These are phyloP conservation scores for Cucumis variabilis DNA, from an alignment of 331 rosid species.

Conservation along the genomic window DNA sequence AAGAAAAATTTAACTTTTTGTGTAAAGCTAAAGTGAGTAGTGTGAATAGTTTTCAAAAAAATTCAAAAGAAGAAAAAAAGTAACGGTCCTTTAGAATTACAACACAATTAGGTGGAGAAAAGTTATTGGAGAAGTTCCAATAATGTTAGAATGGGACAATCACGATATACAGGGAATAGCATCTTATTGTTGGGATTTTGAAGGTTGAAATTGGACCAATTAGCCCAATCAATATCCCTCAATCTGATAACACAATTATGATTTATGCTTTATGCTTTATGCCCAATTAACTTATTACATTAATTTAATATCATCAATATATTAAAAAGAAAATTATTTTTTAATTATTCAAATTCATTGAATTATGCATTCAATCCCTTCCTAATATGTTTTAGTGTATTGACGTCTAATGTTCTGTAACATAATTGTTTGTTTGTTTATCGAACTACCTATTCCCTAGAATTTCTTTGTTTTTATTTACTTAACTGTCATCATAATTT, in stretches of 20 bases:
- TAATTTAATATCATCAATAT: not conserved
- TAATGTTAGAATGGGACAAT: not conserved
- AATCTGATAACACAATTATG: conserved; percentile 14
- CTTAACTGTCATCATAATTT: no score
- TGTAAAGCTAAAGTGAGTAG: not conserved
- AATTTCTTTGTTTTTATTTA: no score
- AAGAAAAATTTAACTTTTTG: not conserved
- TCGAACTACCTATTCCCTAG: no score
- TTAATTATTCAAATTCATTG: conserved; percentile 3
- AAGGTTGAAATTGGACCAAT: conserved; percentile 13
- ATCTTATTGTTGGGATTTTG: conserved; percentile 13
- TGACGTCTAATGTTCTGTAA: not conserved
- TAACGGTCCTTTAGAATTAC: not conserved
- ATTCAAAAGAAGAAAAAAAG: not conserved
- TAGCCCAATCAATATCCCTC: conserved; percentile 6
- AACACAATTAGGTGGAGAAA: conserved; percentile 14
- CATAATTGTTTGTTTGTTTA: no score
- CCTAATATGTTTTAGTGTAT: not conserved
- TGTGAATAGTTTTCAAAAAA: not conserved
- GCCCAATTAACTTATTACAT: not conserved
- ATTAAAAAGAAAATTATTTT: not conserved
- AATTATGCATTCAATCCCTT: not conserved
- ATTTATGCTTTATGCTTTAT: not conserved
- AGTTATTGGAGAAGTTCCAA: not conserved
- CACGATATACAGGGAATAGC: not conserved